Evolutionary conservation across 1,139 yeast genomes (phyloP), one percentile per base, ranked within the genome.

Genomic region (Hansenula lynferdii): DNA sequence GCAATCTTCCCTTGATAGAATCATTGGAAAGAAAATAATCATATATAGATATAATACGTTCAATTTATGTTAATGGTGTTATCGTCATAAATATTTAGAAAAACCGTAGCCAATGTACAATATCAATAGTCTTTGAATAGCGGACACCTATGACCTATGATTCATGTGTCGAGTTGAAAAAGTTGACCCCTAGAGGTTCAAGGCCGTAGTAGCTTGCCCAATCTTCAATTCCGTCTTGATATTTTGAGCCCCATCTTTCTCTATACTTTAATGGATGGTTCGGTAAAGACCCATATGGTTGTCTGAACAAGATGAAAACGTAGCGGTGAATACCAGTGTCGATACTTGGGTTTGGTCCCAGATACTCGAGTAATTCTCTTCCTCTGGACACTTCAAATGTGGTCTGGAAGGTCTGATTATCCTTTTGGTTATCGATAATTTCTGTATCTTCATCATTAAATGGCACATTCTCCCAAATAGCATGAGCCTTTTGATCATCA

Each of bases 261-360:
- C 96, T 74, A 53, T 73, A 86, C 29, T 61, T 44, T 30, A 52
- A 44, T 4, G 28, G 32, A 26, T 44, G 46, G 22, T 40, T 41
- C n/a, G 48, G 49, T 6, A 44, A 40, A 2, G 35, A 41, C 42
- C 61, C 43, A 54, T 58, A 34, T 62, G 73, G 58, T 64, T 85
- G 92, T 63, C 81, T 81, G 61, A 72, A 85, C 46, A 87, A 65
- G 45, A 86, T 60, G 53, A 83, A 84, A 25, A 85, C 86, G 57
- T 86, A 87, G 42, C 95, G 74, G 64, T 89, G 96, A 53, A 75
- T 73, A 19, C 94, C 92, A 1, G 96, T 85, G 43, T n/a, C n/a
- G n/a, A n/a, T n/a, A n/a, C 77, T 77, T 41, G 75, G 75, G 31
- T 95, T 95, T 16, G 96, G 96, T 0, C 95, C 95, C 54, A 65